These are phyloP conservation scores for Tetrahymena thermophila DNA, from an alignment of 73 alveolate species.

Conservation along the genomic window DNA sequence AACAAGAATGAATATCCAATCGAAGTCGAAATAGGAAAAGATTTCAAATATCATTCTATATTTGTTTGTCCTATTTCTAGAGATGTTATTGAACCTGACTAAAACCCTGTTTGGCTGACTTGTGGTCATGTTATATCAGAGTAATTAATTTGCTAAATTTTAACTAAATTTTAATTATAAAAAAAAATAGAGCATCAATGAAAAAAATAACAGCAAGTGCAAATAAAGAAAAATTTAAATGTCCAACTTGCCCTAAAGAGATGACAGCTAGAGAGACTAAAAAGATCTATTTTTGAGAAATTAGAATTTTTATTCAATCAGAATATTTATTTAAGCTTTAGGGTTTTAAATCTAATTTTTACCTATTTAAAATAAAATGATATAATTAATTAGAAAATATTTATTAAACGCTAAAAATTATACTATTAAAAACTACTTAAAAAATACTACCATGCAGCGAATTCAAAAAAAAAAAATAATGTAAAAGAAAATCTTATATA, in stretches of 20 bases:
- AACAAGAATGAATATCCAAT: constrained; percentile 46
- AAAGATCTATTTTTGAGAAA: background rate
- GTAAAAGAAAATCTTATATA: no score
- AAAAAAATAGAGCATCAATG: background rate
- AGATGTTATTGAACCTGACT: constrained; percentile 71
- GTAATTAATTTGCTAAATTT: constrained; percentile 50
- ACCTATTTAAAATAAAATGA: background rate
- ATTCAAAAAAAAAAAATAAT: background rate
- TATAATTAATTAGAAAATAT: background rate
- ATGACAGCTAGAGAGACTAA: constrained; percentile 24
- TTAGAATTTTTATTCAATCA: background rate
- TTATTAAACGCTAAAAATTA: background rate
- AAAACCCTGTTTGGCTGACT: constrained; percentile 83
- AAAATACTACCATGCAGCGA: background rate
- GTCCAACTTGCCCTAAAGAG: constrained; percentile 81
- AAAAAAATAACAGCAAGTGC: constrained; percentile 1
- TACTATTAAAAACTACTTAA: background rate
- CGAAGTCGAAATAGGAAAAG: constrained; percentile 82
- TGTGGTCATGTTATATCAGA: constrained; percentile 97
- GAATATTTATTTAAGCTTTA: background rate
- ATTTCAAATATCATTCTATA: constrained; percentile 79
- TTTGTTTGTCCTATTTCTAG: constrained; percentile 95
- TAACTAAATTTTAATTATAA: background rate
- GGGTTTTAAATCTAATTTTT: background rate
- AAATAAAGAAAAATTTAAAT: constrained; percentile 56